Evolutionary conservation across 495 filamentous ascomycete genomes (phyloP), one percentile per base, ranked within the genome.

Genomic region (Penicillium coprophilum): DNA sequence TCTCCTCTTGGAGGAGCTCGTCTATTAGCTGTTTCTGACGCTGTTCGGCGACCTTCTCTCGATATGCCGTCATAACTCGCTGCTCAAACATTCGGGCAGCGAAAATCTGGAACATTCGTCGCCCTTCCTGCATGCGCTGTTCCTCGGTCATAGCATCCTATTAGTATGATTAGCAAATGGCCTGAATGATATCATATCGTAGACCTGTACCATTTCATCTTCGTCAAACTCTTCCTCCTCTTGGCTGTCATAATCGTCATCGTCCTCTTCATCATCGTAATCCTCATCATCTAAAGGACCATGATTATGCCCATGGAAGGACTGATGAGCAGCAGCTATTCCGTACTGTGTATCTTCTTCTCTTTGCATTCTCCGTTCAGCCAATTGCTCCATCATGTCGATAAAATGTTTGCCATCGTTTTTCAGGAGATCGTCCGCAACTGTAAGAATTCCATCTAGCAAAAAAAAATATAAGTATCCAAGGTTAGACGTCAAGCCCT

Each of bases 381-480:
- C 95, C 63, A 99, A 83, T 70, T 97, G 92, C 70, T 99, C 94
- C 95, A 99, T 99, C 94, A 99, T 97, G 72, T 99, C 94, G 72
- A 99, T 99, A 78, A 99, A 99, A 68, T 96, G 96, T 72, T 96
- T 96, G 68, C 94, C 94, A 70, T 99, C 94, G 71, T 99, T 99
- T 72, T 97, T 96, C 31, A 99, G 81, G 48, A 99, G 80, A 74
- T 99, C 94, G 76, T 99, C 94, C 66, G 94, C 94, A 62, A 99
- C 95, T 52, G 94, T 99, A 66, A 99, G 86, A 67, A 97, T 97
- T 59, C 95, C 95, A 76, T 94, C 92, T 97, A 77, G 56, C 3
- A 31, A 11, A 65, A 57, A 58, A 31, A 55, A 54, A 28, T 30
- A 49, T 30, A 49, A 53, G 44, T 54, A 50, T 53, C 73, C 73